A percentile compares a stretch with the other conserved stretches of the same genome.
phyloP scores from a whole-genome alignment of 805 yeast genomes.

The Teunomyces cretensis region DNA sequence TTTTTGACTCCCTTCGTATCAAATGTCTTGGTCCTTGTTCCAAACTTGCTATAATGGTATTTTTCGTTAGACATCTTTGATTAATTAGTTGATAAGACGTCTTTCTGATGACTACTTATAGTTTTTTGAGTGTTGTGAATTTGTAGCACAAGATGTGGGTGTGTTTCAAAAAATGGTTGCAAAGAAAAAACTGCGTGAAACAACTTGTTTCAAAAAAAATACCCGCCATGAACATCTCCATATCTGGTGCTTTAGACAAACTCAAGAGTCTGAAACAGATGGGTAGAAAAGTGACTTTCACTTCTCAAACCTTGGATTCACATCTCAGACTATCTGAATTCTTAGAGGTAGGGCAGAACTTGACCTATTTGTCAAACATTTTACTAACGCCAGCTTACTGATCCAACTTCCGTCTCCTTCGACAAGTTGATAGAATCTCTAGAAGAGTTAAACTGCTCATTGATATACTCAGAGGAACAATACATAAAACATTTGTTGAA shows the following conservation, averaged over 20 bases:
- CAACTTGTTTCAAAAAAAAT: not conserved
- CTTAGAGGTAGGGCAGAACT: not conserved
- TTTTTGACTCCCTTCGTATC: not conserved
- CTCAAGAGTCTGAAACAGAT: slow-evolving; percentile 1
- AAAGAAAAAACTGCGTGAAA: not conserved
- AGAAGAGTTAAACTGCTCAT: not conserved
- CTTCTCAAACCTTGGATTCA: too few species aligned
- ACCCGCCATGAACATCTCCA: not conserved
- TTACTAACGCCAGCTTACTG: not conserved
- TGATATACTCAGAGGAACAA: not conserved
- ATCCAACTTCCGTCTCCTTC: not conserved
- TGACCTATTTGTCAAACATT: too few species aligned
- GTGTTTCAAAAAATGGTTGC: slow-evolving; percentile 2
- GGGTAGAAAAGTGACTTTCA: not conserved
- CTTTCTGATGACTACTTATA: not conserved
- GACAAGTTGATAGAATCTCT: not conserved
- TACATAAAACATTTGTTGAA: not conserved
- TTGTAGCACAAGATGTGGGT: not conserved
- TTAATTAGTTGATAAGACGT: not conserved
- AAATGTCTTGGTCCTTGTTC: slow-evolving; percentile 7
- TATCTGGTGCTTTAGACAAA: not conserved
- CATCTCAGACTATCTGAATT: not conserved
- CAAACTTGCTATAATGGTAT: slow-evolving; percentile 21
- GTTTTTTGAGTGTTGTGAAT: not conserved
- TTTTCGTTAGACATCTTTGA: slow-evolving; percentile 4